phyloP scores from a whole-genome alignment of 1,284 basidiomycete genomes.

The Irpex rosettiformis region DNA sequence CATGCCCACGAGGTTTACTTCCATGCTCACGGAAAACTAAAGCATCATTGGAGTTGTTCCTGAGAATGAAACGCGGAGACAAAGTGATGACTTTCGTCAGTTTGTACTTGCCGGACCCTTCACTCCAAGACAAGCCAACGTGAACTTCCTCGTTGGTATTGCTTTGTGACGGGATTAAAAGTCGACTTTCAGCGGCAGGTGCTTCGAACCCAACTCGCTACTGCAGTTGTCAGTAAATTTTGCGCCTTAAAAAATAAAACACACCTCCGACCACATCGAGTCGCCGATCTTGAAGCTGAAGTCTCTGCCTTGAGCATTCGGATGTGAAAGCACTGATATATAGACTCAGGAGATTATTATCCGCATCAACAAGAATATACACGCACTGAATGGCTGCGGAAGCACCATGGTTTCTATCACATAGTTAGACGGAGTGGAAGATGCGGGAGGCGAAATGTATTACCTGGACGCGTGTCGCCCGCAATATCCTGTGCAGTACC shows the following conservation, averaged over 20 bases:
- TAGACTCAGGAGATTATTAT: slow-evolving; percentile 34
- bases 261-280: slow-evolving; percentile 88
- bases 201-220: slow-evolving; percentile 91
- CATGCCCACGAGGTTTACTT: slow-evolving; percentile 64
- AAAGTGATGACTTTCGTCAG: slow-evolving; percentile 93
- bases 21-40: slow-evolving; percentile 88
- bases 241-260: slow-evolving; percentile 7
- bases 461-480: slow-evolving; percentile 67
- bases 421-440: slow-evolving; percentile 12
- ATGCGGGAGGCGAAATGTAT: slow-evolving; percentile 12
- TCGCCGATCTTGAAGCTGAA: slow-evolving; percentile 85
- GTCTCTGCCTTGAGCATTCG: slow-evolving; percentile 79
- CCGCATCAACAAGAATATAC: neutral
- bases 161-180: slow-evolving; percentile 69
- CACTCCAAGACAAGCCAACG: slow-evolving; percentile 88
- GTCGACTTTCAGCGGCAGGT: slow-evolving; percentile 84
- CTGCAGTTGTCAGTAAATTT: slow-evolving; percentile 7
- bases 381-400: slow-evolving; percentile 76
- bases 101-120: slow-evolving; percentile 96
- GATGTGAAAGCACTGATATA: slow-evolving; percentile 82
- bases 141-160: slow-evolving; percentile 80
- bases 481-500: slow-evolving; percentile 81
- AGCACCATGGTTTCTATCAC: slow-evolving; percentile 51
- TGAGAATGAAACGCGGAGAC: slow-evolving; percentile 87
- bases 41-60: slow-evolving; percentile 72